Evolutionary conservation across 257 asterid species (phyloP).

Genomic region (Apocynum venetum): DNA sequence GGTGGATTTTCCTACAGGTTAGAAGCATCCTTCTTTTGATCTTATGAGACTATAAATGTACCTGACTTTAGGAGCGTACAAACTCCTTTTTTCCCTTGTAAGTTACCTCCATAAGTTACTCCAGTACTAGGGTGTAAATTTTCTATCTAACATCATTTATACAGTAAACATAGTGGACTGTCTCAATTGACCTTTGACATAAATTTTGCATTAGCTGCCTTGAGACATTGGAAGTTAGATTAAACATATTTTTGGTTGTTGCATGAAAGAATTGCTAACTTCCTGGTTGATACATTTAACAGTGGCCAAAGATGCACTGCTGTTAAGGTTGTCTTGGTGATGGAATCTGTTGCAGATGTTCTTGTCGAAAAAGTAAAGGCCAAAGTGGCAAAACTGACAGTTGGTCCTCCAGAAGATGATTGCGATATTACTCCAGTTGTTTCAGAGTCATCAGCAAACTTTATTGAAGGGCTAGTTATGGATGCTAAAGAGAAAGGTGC

Average conservation of each 20-base stretch:
- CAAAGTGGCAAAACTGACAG: constrained; percentile 64
- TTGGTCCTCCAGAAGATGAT: constrained; percentile 73
- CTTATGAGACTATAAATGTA: too few species aligned
- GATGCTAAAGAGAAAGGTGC: constrained; percentile 88
- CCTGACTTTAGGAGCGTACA: neutral
- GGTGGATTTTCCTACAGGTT: constrained; percentile 97
- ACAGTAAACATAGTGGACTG: neutral
- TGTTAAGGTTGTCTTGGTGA: constrained; percentile 82
- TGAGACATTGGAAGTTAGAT: neutral
- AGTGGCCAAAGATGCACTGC: constrained; percentile 96
- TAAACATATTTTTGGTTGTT: neutral
- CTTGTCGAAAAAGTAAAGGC: constrained; percentile 81
- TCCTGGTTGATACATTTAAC: constrained; percentile 12
- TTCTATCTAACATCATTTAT: too few species aligned
- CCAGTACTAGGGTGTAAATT: neutral
- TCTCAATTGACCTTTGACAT: neutral
- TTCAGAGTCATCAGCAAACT: constrained; percentile 92
- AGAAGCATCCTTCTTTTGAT: neutral
- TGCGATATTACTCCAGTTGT: constrained; percentile 90
- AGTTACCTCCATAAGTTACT: neutral
- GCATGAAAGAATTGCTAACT: neutral
- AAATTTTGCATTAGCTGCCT: neutral
- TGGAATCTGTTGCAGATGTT: constrained; percentile 77
- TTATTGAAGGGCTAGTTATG: constrained; percentile 80
- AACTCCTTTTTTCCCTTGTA: too few species aligned